A percentile compares a stretch with the other conserved stretches of the same genome.
phyloP scores from a whole-genome alignment of 306 rosid genomes.

The Lupinus albus region DNA sequence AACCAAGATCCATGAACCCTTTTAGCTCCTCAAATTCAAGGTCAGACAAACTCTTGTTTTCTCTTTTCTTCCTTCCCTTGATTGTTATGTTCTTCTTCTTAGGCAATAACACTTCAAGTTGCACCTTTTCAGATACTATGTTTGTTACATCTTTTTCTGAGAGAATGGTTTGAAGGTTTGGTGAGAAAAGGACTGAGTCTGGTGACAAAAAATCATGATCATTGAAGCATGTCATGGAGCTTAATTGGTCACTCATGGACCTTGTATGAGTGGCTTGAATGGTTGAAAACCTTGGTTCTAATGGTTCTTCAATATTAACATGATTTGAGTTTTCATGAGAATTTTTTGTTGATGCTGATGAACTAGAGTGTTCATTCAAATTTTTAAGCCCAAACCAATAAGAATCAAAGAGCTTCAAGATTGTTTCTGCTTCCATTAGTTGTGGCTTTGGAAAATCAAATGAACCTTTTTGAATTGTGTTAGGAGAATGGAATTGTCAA shows the following conservation, averaged over 20 bases:
- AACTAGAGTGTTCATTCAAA: slow-evolving; percentile 41
- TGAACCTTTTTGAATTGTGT: slow-evolving; percentile 23
- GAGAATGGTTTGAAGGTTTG: slow-evolving; percentile 54
- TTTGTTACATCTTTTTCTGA: slow-evolving; percentile 58
- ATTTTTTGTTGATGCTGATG: slow-evolving; percentile 37
- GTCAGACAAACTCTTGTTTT: slow-evolving; percentile 78
- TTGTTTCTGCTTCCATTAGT: slow-evolving; percentile 66
- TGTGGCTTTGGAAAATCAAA: slow-evolving; percentile 39
- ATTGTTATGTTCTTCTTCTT: slow-evolving; percentile 35
- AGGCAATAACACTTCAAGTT: slow-evolving; percentile 31
- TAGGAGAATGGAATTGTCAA: slow-evolving; percentile 18
- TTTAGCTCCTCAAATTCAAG: slow-evolving; percentile 67
- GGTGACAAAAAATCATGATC: slow-evolving; percentile 50
- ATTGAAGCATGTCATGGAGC: slow-evolving; percentile 51
- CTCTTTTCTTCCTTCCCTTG: slow-evolving; percentile 42
- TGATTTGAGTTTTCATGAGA: slow-evolving; percentile 42
- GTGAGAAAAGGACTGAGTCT: slow-evolving; percentile 46
- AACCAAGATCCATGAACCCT: slow-evolving; percentile 65
- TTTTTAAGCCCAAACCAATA: slow-evolving; percentile 63
- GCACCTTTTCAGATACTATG: slow-evolving; percentile 32
- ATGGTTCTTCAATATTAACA: slow-evolving; percentile 29
- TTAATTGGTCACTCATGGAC: slow-evolving; percentile 73
- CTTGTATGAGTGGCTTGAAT: slow-evolving; percentile 46
- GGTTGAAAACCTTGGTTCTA: slow-evolving; percentile 42
- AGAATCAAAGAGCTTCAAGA: slow-evolving; percentile 60